Evolutionary conservation across 2,329 filamentous ascomycete species (phyloP).

Genomic region (Cyphellophora europaea): DNA sequence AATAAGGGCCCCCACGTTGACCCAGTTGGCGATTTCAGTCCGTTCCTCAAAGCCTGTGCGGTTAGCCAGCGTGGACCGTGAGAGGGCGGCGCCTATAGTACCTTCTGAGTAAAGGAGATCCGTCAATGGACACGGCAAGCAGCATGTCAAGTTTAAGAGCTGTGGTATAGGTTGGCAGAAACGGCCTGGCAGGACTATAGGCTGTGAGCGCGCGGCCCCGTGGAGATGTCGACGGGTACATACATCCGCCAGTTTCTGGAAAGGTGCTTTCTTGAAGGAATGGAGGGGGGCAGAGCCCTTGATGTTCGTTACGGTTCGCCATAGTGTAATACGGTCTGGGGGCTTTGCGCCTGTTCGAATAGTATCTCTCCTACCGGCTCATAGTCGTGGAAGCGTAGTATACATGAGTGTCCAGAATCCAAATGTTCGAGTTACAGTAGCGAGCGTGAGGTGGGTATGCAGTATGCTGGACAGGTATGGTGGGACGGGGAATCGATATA

Average conservation of each 20-base stretch:
- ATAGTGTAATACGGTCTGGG: too few species aligned
- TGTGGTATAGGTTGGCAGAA: slow-evolving; percentile 44
- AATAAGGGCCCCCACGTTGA: slow-evolving; percentile 65
- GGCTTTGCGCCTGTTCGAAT: background rate
- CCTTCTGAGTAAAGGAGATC: slow-evolving; percentile 61
- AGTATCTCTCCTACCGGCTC: background rate
- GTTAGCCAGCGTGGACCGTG: slow-evolving; percentile 1
- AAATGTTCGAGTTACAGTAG: too few species aligned
- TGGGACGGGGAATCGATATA: background rate
- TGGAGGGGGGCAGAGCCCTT: slow-evolving; percentile 54
- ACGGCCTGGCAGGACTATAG: slow-evolving; percentile 49
- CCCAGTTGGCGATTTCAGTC: slow-evolving; percentile 65
- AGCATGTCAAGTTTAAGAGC: slow-evolving; percentile 54
- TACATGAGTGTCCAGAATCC: too few species aligned
- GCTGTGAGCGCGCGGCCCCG: slow-evolving; percentile 21
- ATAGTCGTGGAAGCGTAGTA: too few species aligned
- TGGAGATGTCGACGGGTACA: slow-evolving; percentile 23
- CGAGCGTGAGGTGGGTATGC: too few species aligned
- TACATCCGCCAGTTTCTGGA: slow-evolving; percentile 57
- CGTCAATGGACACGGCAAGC: slow-evolving; percentile 79
- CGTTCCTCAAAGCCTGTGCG: slow-evolving; percentile 43
- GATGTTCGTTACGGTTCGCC: too few species aligned
- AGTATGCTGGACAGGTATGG: background rate
- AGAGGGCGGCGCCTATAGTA: slow-evolving; percentile 24
- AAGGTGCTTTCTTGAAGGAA: slow-evolving; percentile 60